Evolutionary conservation across 2,329 filamentous ascomycete genomes (phyloP), one percentile per base, ranked within the genome.

Genomic region (Alternaria tenuissima): DNA sequence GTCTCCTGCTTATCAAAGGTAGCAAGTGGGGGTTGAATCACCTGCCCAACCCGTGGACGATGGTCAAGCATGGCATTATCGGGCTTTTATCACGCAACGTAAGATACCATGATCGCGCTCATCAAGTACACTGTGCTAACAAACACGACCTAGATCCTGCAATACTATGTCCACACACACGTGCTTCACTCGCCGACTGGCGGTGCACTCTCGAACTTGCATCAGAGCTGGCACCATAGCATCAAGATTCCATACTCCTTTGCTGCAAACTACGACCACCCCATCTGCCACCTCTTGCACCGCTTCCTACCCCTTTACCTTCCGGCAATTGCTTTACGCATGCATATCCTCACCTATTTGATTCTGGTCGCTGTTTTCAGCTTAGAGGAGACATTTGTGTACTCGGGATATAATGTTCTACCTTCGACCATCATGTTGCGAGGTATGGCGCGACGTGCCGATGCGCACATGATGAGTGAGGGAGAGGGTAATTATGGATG

Each of bases 91-190:
- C 85, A n/a, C 82, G 88, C 55, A 89, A 90, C 70, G 83, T 88
- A 73, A 72, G 80, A 71, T 46, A 7, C 4, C 22, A 41, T 12
- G 12, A 22, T 38, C n/a, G 28, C 16, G 38, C 34, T 49, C 41
- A 3, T 7, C 53, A 7, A 16, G 47, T 77, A 43, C 48, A 8
- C 5, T 61, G 67, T 47, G 44, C 53, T 63, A 22, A 63, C 16
- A 11, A 7, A 32, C 2, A 32, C 9, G 18, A 16, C 32, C 3
- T 18, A 92, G 81, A 70, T 87, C 7, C 74, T 93, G 11, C 86
- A 88, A 58, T 97, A 96, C 76, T 85, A 88, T 68, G 83, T 92
- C 66, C 93, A 96, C 79, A 88, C 91, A 52, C 86, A 86, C 71
- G 60, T 90, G 26, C 84, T 97, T 8, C 93, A 96, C 78, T 78